Evolutionary conservation across 139 green algal species (phyloP).

Genomic region (Zygnema circumcarinatum): DNA sequence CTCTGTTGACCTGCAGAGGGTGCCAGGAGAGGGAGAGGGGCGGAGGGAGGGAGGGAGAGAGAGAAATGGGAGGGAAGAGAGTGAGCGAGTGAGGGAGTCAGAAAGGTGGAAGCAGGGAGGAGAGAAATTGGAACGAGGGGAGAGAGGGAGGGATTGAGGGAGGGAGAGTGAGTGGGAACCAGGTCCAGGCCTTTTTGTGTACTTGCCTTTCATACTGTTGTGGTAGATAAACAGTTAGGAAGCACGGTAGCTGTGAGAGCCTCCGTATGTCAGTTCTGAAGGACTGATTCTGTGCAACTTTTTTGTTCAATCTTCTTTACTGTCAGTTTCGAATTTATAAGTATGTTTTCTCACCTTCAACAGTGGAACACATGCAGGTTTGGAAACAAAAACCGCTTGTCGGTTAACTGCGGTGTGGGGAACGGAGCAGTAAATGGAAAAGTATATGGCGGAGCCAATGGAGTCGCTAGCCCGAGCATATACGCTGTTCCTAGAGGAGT

Average conservation of each 20-base stretch:
- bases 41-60: slow-evolving; percentile 43
- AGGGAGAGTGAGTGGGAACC: background rate
- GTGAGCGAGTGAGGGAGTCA: background rate
- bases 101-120: background rate
- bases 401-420: background rate
- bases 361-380: background rate
- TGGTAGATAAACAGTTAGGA: background rate
- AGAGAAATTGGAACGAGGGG: background rate
- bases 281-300: background rate
- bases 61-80: slow-evolving; percentile 2
- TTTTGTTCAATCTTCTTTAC: background rate
- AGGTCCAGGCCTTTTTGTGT: background rate
- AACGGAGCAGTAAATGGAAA: background rate
- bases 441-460: background rate
- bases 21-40: slow-evolving; percentile 33
- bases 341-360: background rate
- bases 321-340: background rate
- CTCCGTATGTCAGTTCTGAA: background rate
- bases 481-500: background rate
- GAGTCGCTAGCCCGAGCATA: background rate
- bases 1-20: background rate
- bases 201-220: background rate
- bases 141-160: background rate
- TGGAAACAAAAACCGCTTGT: background rate
- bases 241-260: background rate